phyloP scores from a whole-genome alignment of 2,329 filamentous ascomycete genomes.

The Fusarium multiceps region DNA sequence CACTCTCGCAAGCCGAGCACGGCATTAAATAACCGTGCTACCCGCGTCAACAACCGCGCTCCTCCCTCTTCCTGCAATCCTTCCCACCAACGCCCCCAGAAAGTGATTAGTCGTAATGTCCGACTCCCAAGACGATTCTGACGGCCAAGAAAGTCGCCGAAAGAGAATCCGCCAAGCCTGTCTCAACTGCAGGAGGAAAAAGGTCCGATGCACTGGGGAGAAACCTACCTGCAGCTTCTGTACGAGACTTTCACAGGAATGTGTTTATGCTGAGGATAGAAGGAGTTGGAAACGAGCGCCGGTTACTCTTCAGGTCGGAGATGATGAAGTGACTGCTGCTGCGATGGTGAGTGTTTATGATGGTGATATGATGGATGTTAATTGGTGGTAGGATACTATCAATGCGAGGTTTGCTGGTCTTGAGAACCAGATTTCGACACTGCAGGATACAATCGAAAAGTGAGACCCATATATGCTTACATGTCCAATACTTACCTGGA shows the following conservation, averaged over 20 bases:
- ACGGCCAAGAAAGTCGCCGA: constrained; percentile 15
- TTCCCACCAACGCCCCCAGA: neutral
- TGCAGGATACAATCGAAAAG: constrained; percentile 18
- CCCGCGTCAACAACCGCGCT: neutral
- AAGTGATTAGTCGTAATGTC: constrained; percentile 8
- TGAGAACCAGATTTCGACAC: constrained; percentile 11
- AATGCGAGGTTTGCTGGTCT: constrained; percentile 1
- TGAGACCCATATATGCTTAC: accelerated
- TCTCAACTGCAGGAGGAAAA: constrained; percentile 25
- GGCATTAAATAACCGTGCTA: constrained; percentile 20
- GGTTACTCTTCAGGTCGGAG: neutral
- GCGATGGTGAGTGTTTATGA: neutral
- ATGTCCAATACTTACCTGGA: accelerated
- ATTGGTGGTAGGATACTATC: constrained; percentile 4
- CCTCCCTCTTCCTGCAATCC: neutral
- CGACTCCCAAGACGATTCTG: constrained; percentile 12
- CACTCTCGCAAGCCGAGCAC: neutral
- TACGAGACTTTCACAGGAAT: constrained; percentile 5
- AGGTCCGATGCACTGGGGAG: constrained; percentile 20
- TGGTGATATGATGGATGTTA: neutral
- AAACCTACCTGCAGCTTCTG: constrained; percentile 25
- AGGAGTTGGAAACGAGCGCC: constrained; percentile 4
- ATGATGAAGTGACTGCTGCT: neutral
- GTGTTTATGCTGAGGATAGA: constrained; percentile 21
- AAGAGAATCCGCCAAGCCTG: constrained; percentile 26